A percentile compares a stretch with the other conserved stretches of the same genome.
phyloP scores from a whole-genome alignment of 2,329 filamentous ascomycete species.

The Fusarium cyanostomum region DNA sequence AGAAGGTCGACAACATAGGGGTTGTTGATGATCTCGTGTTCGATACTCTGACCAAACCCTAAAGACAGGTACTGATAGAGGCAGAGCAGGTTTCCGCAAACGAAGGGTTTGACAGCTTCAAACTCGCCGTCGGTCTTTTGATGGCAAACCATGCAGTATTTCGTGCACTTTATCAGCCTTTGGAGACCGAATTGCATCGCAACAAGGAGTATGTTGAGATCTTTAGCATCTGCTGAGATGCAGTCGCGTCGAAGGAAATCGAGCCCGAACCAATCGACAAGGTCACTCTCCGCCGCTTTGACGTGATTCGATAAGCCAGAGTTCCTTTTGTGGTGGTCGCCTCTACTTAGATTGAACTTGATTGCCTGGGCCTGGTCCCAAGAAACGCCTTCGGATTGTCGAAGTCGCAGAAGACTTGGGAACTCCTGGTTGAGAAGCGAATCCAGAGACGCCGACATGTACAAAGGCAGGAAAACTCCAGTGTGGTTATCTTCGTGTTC shows the following conservation, averaged over 20 bases:
- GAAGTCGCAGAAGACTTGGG: slow-evolving; percentile 67
- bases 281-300: neutral
- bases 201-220: slow-evolving; percentile 62
- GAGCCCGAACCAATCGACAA: slow-evolving; percentile 15
- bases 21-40: slow-evolving; percentile 82
- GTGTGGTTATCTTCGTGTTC: slow-evolving; percentile 2
- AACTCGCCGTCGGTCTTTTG: slow-evolving; percentile 71
- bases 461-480: slow-evolving; percentile 56
- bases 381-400: slow-evolving; percentile 59
- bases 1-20: slow-evolving; percentile 87
- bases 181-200: slow-evolving; percentile 80
- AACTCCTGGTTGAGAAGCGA: slow-evolving; percentile 69
- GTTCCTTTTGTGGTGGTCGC: neutral
- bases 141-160: slow-evolving; percentile 90
- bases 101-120: slow-evolving; percentile 78
- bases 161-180: slow-evolving; percentile 81
- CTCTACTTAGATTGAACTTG: slow-evolving; percentile 20
- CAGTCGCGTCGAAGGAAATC: slow-evolving; percentile 45
- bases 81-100: slow-evolving; percentile 80
- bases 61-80: slow-evolving; percentile 88
- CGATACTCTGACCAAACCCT: slow-evolving; percentile 86
- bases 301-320: neutral
- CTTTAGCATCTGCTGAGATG: slow-evolving; percentile 41
- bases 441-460: slow-evolving; percentile 78
- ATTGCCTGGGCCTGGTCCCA: slow-evolving; percentile 63